Base-by-base conservation (phyloP, 108 stramenopile species). In the Cylindrotheca closterium region DNA sequence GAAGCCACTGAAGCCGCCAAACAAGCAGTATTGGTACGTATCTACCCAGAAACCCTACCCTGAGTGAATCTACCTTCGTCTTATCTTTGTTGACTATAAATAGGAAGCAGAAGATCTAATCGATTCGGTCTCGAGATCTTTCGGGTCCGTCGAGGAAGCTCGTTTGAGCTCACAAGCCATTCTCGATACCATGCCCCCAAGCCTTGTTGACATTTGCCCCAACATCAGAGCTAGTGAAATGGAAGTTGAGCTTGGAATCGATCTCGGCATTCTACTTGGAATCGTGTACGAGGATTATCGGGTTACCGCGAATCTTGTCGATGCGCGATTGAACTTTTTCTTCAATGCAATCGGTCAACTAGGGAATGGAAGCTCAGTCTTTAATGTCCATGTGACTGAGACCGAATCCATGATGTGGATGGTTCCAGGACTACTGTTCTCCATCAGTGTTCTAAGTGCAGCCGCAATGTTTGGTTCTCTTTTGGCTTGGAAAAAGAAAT, bases 401-500 rank as follows among this genome's bases (percentile, higher is more conserved):
- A 33, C 63, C 17, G 37, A 69, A 26, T 47, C 53, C 12, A 70
- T 47, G 71, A 1, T 77, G 3, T 79, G 78, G 82, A 28, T 75
- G 12, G 22, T 75, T 21, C 82, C 82, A 22, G 69, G 51, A 25
- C 22, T 79, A 27, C 30, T 83, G 0, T 50, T 78, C 22, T 30
- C 33, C 1, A 51, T 75, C 30, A 53, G 49, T 51, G 21, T 67
- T 30, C 46, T 68, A 0, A 34, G 53, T 50, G 48, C 58, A 21
- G 31, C 70, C n/a, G 57, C 70, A 0, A 55, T 73, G 34, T 28
- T 72, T 54, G 74, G 60, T 22, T 74, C 75, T 0, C 24, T 68
- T 12, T 34, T 76, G 2, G 73, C 75, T 2, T 75, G 74, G 82
- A 79, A 58, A 30, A 60, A 51, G 4, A 47, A 73, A 30, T 65